These are phyloP conservation scores for Eucalyptus caleyi DNA, from an alignment of 345 rosid species.

Conservation along the genomic window DNA sequence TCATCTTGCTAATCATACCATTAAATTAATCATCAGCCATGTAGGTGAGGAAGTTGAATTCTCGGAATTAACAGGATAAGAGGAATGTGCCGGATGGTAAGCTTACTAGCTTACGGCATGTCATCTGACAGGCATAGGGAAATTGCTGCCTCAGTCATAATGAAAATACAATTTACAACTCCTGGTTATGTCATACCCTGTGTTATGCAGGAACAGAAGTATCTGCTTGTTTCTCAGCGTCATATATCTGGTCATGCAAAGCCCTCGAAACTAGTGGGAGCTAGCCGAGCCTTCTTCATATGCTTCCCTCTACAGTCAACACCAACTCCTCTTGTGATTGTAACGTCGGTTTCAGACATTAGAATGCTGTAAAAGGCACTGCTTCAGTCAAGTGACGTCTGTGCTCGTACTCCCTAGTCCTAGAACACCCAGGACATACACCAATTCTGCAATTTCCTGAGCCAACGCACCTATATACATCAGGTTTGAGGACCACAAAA, in stretches of 20 bases:
- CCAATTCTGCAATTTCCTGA: background rate
- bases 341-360: background rate
- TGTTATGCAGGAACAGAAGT: background rate
- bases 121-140: background rate
- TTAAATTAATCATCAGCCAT: background rate
- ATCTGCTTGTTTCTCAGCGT: background rate
- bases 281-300: background rate
- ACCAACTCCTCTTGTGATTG: background rate
- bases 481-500: background rate
- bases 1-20: background rate
- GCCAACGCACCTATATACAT: background rate
- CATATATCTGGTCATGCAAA: background rate
- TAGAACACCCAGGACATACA: background rate
- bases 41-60: background rate
- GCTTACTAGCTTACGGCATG: background rate
- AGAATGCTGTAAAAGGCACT: background rate
- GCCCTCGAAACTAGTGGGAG: background rate
- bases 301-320: background rate
- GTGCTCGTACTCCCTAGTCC: background rate
- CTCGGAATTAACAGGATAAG: background rate
- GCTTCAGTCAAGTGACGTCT: background rate
- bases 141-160: background rate
- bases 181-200: background rate
- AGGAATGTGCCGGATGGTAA: background rate
- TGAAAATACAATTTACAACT: background rate